Evolutionary conservation across 2,329 filamentous ascomycete genomes (phyloP).

Genomic region (Pseudopyricularia cyperi): DNA sequence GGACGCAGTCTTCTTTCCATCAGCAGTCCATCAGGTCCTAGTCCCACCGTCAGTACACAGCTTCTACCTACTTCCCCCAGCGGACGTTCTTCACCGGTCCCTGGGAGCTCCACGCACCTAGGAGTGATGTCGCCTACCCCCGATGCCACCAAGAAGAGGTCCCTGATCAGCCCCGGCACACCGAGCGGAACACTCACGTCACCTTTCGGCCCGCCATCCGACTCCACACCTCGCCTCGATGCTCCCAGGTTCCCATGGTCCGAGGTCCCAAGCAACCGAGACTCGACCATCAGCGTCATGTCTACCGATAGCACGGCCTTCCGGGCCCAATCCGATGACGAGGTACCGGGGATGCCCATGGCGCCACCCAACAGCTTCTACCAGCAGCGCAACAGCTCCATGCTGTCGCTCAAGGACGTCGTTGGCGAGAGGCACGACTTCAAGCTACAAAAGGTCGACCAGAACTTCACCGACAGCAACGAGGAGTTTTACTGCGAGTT

Average conservation of each 20-base stretch:
- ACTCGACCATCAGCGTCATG: neutral
- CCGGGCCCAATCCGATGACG: neutral
- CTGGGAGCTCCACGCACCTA: neutral
- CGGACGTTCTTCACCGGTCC: neutral
- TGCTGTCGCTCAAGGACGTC: slow-evolving; percentile 41
- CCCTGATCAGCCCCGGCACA: neutral
- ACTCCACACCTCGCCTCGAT: neutral
- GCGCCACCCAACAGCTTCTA: neutral
- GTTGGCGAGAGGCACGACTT: slow-evolving; percentile 49
- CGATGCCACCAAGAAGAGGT: neutral
- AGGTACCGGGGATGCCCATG: neutral
- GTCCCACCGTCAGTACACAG: neutral
- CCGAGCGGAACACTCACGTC: neutral
- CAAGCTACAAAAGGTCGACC: slow-evolving; percentile 52
- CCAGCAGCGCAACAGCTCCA: slow-evolving; percentile 24
- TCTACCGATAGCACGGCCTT: neutral
- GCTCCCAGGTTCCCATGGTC: neutral
- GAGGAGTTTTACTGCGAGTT: slow-evolving; percentile 48
- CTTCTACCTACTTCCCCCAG: neutral
- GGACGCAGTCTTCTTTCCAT: neutral
- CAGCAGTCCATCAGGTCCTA: neutral
- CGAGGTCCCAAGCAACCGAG: neutral
- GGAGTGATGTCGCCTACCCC: neutral
- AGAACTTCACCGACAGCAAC: slow-evolving; percentile 52
- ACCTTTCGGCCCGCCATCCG: neutral